phyloP scores from a whole-genome alignment of 768 basidiomycete species.

The Calocybe gangraenosa region DNA sequence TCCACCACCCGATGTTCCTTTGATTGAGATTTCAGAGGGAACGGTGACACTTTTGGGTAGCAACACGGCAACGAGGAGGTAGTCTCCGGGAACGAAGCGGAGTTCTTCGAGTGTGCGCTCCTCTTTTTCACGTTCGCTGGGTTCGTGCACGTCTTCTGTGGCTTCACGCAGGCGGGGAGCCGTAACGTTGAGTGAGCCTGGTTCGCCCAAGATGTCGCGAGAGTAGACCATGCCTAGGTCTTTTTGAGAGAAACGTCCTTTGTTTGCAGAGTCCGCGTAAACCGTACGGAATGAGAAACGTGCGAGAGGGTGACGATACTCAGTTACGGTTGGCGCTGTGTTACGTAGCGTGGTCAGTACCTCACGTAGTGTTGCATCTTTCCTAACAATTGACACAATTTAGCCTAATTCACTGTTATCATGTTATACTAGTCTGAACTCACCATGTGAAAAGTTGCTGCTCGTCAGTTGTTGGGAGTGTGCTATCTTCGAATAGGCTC shows the following conservation, averaged over 20 bases:
- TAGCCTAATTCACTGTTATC: too few species aligned
- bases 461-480: constrained; percentile 74
- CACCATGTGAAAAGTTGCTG: constrained; percentile 82
- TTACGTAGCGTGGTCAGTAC: constrained; percentile 74
- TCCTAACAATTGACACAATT: constrained; percentile 48
- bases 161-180: constrained; percentile 64
- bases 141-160: constrained; percentile 27
- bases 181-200: constrained; percentile 52
- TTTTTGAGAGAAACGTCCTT: constrained; percentile 70
- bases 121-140: constrained; percentile 47
- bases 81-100: constrained; percentile 78
- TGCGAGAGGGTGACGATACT: constrained; percentile 79
- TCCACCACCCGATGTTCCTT: constrained; percentile 38
- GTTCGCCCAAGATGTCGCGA: constrained; percentile 80
- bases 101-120: constrained; percentile 77
- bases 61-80: constrained; percentile 67
- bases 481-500: constrained; percentile 71
- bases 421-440: too few species aligned
- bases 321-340: constrained; percentile 59
- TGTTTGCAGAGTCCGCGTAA: constrained; percentile 69
- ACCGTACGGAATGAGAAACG: constrained; percentile 79
- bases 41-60: constrained; percentile 63
- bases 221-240: constrained; percentile 82
- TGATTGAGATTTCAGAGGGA: constrained; percentile 50
- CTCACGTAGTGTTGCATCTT: constrained; percentile 78